Base-by-base conservation (phyloP, 768 basidiomycete species). In the Fistulinella prunicolor region DNA sequence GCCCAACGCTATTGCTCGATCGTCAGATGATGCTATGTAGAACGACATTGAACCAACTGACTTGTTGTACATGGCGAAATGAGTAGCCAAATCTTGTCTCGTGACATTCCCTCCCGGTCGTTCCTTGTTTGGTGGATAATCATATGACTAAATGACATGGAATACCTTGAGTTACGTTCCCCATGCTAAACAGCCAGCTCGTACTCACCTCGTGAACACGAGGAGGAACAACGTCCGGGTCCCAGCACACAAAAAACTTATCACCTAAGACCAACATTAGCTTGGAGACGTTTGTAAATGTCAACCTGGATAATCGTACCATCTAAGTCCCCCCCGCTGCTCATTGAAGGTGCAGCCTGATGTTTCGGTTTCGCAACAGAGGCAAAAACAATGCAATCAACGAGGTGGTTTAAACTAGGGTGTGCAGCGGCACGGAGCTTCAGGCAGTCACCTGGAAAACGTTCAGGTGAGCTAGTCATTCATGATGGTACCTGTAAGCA, bases 231-330 rank as follows among this genome's bases (percentile, higher is more conserved):
- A 85, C 58, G 53, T 82, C 82, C 0, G 73, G 71, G 62, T 86
- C 84, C 83, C 84, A 86, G 34, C 81, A 83, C 2, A 86, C 82
- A 47, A 83, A 80, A 56, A 79, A 85, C 51, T 81, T 76, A 53
- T 86, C 84, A 9, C 83, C 82, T 78, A 17, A 21, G 32, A 24
- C 9, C 21, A 26, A 41, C n/a, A n/a, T 50, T 14, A 19, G 14
- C 19, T n/a, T 28, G 17, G 2, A 21, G 21, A 23, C 13, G 6
- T 19, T 6, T 17, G 37, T 22, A 9, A 8, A 32, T 1, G 17
- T 16, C 3, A 17, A 35, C n/a, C 22, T 9, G 16, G 3, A 12
- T 10, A n/a, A n/a, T n/a, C n/a, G 51, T 44, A 78, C 75, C 78
- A 61, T 83, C 82, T 16, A 83, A 68, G 58, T 84, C 82, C 16